Conservation (phyloP, 2,329 filamentous ascomycete genomes). For the Calonectria honghensis region DNA sequence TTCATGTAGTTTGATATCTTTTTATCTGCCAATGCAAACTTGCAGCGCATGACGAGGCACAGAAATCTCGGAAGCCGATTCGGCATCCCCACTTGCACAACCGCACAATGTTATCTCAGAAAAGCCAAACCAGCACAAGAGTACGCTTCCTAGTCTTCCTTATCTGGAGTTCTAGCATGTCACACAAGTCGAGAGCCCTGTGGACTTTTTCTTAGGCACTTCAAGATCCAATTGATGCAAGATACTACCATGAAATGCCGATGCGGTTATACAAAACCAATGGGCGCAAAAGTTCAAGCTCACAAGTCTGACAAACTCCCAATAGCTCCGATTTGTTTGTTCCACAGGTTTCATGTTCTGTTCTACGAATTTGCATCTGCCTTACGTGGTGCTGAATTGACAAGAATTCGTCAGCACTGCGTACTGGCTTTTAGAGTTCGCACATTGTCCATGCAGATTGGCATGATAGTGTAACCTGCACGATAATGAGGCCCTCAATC, state of each 20-base stretch:
- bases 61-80: slow-evolving; percentile 39
- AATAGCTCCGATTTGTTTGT: background rate
- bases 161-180: background rate
- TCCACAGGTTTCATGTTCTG: background rate
- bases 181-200: background rate
- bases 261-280: background rate
- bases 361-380: background rate
- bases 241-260: background rate
- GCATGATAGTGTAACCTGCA: background rate
- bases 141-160: background rate
- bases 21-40: background rate
- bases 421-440: background rate
- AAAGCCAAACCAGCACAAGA: slow-evolving; percentile 2
- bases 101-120: background rate
- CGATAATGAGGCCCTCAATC: background rate
- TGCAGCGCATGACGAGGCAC: background rate
- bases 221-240: background rate
- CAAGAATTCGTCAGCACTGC: background rate
- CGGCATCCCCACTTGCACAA: slow-evolving; percentile 31
- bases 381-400: background rate
- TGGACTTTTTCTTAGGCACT: no score
- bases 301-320: background rate
- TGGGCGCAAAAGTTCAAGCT: background rate
- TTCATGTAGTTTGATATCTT: background rate
- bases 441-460: background rate